Conservation (phyloP, 129 eudicot genomes). For the Artemisia argyi region DNA sequence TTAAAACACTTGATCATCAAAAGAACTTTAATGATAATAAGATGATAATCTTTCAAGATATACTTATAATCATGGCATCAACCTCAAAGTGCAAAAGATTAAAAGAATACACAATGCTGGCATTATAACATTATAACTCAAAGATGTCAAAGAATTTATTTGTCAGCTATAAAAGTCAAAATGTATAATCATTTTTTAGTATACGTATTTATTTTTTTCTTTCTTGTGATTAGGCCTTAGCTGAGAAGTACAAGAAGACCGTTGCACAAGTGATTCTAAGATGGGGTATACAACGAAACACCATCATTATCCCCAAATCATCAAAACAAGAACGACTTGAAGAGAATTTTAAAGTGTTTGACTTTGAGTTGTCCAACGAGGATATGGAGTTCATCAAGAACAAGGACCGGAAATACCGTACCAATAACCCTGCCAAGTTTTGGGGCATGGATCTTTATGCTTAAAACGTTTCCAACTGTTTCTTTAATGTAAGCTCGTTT, state of each 20-base stretch:
- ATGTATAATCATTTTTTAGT: background rate
- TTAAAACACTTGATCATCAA: too few relatives aligned
- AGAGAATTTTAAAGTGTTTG: conserved; percentile 69
- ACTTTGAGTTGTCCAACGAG: conserved; percentile 73
- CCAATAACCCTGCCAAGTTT: conserved; percentile 78
- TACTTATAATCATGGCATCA: background rate
- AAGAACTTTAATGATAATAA: too few relatives aligned
- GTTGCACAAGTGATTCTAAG: conserved; percentile 82
- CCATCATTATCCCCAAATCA: conserved; percentile 82
- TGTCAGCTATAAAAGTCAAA: background rate
- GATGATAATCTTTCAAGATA: too few relatives aligned
- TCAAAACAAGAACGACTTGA: conserved; percentile 70
- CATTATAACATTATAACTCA: background rate
- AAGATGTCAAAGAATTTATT: conserved; percentile 5
- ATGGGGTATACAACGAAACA: conserved; percentile 89
- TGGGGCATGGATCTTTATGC: conserved; percentile 89
- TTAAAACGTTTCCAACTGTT: conserved; percentile 7
- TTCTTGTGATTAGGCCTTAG: conserved; percentile 47
- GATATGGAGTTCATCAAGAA: conserved; percentile 77
- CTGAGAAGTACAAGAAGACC: conserved; percentile 75
- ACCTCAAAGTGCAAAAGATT: background rate
- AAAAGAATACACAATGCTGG: background rate
- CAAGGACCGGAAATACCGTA: conserved; percentile 66
- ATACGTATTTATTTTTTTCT: background rate
- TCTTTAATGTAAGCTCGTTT: background rate